phyloP scores from a whole-genome alignment of 768 basidiomycete genomes.

The Dentipellis fragilis region DNA sequence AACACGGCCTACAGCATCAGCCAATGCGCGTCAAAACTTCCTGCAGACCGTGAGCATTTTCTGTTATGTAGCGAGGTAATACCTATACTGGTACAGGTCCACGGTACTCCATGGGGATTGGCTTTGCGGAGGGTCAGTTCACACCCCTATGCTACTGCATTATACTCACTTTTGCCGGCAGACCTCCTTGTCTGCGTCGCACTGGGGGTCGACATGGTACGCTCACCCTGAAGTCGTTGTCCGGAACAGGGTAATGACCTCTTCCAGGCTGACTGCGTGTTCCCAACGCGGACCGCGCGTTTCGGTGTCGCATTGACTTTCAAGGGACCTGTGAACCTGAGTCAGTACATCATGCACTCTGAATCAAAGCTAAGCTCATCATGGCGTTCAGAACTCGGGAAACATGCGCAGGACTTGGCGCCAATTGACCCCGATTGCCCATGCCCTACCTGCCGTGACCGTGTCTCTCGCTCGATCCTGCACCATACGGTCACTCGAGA shows the following conservation, averaged over 20 bases:
- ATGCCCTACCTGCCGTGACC: slow-evolving; percentile 72
- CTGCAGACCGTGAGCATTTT: slow-evolving; percentile 54
- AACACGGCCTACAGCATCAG: slow-evolving; percentile 45
- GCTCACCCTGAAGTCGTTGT: slow-evolving; percentile 5
- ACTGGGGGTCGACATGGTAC: slow-evolving; percentile 86
- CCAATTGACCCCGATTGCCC: slow-evolving; percentile 73
- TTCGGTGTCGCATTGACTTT: slow-evolving; percentile 86
- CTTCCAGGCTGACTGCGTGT: slow-evolving; percentile 80
- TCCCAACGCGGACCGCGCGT: slow-evolving; percentile 84
- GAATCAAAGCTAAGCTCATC: neutral
- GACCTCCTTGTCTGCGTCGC: slow-evolving; percentile 88
- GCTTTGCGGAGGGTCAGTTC: slow-evolving; percentile 72
- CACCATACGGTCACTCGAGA: slow-evolving; percentile 72
- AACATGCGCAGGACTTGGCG: slow-evolving; percentile 57
- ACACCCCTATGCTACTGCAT: neutral
- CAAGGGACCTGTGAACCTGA: slow-evolving; percentile 73
- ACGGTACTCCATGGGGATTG: slow-evolving; percentile 87
- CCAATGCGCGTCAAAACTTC: slow-evolving; percentile 71
- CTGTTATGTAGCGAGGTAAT: slow-evolving; percentile 8
- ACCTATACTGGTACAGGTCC: slow-evolving; percentile 41
- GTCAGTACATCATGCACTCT: slow-evolving; percentile 28
- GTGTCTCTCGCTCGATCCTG: slow-evolving; percentile 63
- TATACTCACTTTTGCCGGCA: slow-evolving; percentile 17
- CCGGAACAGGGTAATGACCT: neutral
- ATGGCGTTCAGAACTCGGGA: slow-evolving; percentile 42